Evolutionary conservation across 768 basidiomycete species (phyloP), one percentile per base, ranked within the genome.

Genomic region (Tylopilus plumbeoviolaceoides): DNA sequence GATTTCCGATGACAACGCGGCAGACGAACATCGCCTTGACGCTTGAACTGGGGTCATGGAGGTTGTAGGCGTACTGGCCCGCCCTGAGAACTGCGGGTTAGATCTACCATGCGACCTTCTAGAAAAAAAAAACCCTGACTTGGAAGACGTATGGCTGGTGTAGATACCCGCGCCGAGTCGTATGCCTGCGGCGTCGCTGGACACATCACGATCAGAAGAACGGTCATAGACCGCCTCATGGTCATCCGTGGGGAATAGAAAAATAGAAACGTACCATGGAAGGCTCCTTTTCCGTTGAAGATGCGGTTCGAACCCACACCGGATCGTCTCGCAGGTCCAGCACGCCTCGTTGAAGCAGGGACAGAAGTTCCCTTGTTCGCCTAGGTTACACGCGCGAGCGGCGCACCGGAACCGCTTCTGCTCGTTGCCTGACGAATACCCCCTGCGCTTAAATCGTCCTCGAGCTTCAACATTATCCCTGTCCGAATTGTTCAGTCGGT

Each of bases 121-220:
- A 40, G 3, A 33, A 27, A 35, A 20, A 23, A 39, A 46, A 3
- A 23, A 40, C 15, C n/a, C 54, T 48, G 0, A 67, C 64, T 66
- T 67, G 36, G 63, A 63, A 28, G 65, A 63, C 1, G 55, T 21
- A 7, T 38, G 39, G 14, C 50, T 65, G 3, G 64, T 60, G 27
- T 66, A 67, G 20, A 66, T 55, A 21, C 64, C 64, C 11, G 63
- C 63, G 1, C 65, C 65, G 3, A 65, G 59, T 42, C 64, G 56
- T 8, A 65, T 57, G 3, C 64, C 64, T 9, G 5, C 1, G 2
- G 44, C 54, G n/a, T 52, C n/a, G 35, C 62, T 65, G 27, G 28
- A 35, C 4, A 2, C 12, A 6, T 18, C 8, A 4, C 6, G 0
- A 42, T 62, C 53, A 62, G 62, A 51, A 56, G 33, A 33, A 17